A percentile compares a stretch with the other conserved stretches of the same genome.
These are phyloP conservation scores for Aspergillus floridensis DNA, from an alignment of 2,329 filamentous ascomycete species.

Conservation along the genomic window DNA sequence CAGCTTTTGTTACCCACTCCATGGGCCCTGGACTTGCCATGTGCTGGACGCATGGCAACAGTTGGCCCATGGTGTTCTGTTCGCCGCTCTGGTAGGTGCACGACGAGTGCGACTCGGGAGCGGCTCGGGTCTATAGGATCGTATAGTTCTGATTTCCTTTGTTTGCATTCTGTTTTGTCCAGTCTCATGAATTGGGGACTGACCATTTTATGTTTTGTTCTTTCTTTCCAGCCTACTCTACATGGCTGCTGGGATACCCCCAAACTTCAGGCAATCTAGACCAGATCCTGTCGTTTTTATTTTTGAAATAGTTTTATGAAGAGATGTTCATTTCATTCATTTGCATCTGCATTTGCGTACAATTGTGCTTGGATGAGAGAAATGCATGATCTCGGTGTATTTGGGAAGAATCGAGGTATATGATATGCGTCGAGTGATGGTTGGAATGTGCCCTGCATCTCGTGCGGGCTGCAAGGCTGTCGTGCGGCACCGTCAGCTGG, in stretches of 20 bases:
- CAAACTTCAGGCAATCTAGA: conserved; percentile 21
- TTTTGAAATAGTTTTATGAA: conserved; percentile 7
- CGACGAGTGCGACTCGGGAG: not conserved
- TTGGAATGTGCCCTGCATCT: not conserved
- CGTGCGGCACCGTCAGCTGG: not conserved
- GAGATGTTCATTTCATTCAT: conserved; percentile 4
- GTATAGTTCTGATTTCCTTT: conserved; percentile 1
- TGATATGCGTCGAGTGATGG: too few species aligned
- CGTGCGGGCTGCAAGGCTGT: not conserved
- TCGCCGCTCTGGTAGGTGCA: conserved; percentile 12
- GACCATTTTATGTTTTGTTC: conserved; percentile 13
- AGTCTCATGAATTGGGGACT: conserved; percentile 9
- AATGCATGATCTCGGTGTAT: too few species aligned
- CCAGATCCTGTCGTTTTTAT: conserved; percentile 5
- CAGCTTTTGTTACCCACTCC: not conserved
- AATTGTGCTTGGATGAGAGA: not conserved
- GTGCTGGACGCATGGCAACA: conserved; percentile 22
- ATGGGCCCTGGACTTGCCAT: conserved; percentile 17
- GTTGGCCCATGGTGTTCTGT: conserved; percentile 3
- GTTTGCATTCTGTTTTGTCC: conserved; percentile 14
- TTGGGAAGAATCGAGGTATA: too few species aligned
- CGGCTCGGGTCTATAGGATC: not conserved
- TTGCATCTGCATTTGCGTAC: not conserved
- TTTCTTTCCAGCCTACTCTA: conserved; percentile 13
- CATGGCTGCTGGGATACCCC: conserved; percentile 28